A percentile compares a stretch with the other conserved stretches of the same genome.
Conservation (phyloP, 257 asterid genomes). For the Fraxinus pennsylvanica region DNA sequence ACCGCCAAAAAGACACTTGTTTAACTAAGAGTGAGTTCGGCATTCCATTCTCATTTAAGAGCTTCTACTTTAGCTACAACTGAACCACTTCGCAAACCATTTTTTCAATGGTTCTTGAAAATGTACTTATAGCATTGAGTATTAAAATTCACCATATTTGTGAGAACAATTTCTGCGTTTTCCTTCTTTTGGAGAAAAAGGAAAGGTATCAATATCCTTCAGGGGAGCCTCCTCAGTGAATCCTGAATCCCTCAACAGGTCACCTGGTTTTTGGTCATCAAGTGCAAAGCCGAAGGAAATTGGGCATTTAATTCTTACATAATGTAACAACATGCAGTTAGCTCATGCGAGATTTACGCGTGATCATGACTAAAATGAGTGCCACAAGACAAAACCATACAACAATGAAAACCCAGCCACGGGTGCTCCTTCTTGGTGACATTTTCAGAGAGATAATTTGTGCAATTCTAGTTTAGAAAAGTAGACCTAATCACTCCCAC, state of each 20-base stretch:
- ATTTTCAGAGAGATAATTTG: neutral
- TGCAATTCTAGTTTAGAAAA: neutral
- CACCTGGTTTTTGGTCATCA: constrained; percentile 2
- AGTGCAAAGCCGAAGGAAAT: neutral
- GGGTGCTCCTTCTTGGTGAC: neutral
- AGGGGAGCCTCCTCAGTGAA: neutral
- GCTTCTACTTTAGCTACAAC: constrained; percentile 3
- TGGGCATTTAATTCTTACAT: neutral
- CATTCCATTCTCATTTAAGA: neutral
- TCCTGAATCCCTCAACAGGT: constrained; percentile 2
- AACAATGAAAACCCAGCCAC: neutral
- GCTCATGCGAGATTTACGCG: neutral
- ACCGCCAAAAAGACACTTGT: no score
- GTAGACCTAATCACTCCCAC: constrained; percentile 6
- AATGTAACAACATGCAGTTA: neutral
- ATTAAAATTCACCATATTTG: neutral
- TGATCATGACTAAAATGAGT: neutral
- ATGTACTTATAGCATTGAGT: neutral
- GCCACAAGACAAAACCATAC: neutral
- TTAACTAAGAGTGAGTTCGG: no score
- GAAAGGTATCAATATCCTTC: neutral
- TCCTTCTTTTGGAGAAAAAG: neutral
- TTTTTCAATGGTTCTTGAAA: neutral
- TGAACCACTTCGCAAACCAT: neutral
- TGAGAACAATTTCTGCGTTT: neutral